These are phyloP conservation scores for Neonectria hederae DNA, from an alignment of 2,329 filamentous ascomycete species.

Conservation along the genomic window DNA sequence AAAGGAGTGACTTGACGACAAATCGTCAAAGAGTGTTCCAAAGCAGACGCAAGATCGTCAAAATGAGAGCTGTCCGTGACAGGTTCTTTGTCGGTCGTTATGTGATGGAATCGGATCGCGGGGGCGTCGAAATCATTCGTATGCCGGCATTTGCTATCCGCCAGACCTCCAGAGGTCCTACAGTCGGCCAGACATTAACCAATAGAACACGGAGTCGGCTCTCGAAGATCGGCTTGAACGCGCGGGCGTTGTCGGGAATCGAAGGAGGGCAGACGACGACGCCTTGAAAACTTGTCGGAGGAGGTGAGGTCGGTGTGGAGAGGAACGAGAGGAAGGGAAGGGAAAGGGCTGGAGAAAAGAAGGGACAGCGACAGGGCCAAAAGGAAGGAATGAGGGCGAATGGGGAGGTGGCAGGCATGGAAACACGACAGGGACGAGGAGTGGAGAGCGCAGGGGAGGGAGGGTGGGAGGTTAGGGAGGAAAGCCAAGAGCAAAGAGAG, in stretches of 20 bases:
- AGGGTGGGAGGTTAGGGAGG: slow-evolving; percentile 35
- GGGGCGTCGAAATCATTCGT: slow-evolving; percentile 43
- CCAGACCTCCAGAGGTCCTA: slow-evolving; percentile 46
- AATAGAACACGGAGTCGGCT: slow-evolving; percentile 35
- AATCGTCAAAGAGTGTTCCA: slow-evolving; percentile 50
- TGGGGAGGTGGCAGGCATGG: slow-evolving; percentile 44
- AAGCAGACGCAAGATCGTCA: slow-evolving; percentile 43
- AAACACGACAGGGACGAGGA: slow-evolving; percentile 47
- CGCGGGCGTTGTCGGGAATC: slow-evolving; percentile 46
- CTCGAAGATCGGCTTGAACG: slow-evolving; percentile 37
- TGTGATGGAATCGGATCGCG: slow-evolving; percentile 32
- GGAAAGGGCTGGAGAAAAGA: slow-evolving; percentile 44
- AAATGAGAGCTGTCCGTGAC: slow-evolving; percentile 36
- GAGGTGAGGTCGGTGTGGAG: slow-evolving; percentile 44
- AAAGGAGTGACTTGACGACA: slow-evolving; percentile 60
- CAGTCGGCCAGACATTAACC: slow-evolving; percentile 40
- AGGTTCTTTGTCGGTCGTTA: slow-evolving; percentile 28
- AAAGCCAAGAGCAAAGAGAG: slow-evolving; percentile 28
- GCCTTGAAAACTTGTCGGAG: slow-evolving; percentile 45
- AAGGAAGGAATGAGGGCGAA: slow-evolving; percentile 46
- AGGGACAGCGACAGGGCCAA: slow-evolving; percentile 44
- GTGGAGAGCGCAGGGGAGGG: slow-evolving; percentile 21
- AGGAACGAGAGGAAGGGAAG: slow-evolving; percentile 40
- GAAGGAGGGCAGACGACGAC: slow-evolving; percentile 45
- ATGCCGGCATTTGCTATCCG: slow-evolving; percentile 45